Evolutionary conservation across 2,329 filamentous ascomycete genomes (phyloP).

Genomic region (Pseudocercospora vitis): DNA sequence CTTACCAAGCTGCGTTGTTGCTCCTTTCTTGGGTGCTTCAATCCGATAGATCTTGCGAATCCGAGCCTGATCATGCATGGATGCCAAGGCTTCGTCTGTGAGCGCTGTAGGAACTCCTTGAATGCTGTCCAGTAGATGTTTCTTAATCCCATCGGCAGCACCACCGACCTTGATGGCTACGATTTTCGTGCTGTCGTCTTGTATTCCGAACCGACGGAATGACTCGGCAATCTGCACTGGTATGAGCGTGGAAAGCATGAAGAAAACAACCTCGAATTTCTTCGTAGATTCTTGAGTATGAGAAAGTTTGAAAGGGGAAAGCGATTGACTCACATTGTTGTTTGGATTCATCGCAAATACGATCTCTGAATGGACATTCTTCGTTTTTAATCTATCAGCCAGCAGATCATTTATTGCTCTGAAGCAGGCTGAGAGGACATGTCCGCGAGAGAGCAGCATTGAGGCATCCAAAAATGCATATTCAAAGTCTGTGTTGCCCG

Average conservation of each 20-base stretch:
- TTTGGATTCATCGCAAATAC: conserved; percentile 77
- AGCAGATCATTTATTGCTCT: conserved; percentile 69
- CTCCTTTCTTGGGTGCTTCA: conserved; percentile 51
- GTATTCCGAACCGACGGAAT: conserved; percentile 84
- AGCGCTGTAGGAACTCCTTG: conserved; percentile 61
- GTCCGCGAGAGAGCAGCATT: conserved; percentile 68
- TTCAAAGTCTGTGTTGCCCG: conserved; percentile 80
- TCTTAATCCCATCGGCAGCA: conserved; percentile 42
- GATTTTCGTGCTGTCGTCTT: conserved; percentile 67
- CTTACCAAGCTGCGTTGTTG: conserved; percentile 19
- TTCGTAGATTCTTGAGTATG: no score
- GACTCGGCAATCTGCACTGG: conserved; percentile 77
- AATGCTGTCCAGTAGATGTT: conserved; percentile 63
- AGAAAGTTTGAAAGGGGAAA: no score
- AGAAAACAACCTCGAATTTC: no score
- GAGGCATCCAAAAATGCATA: conserved; percentile 91
- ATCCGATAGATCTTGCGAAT: conserved; percentile 88
- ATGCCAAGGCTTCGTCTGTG: conserved; percentile 61
- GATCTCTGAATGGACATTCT: conserved; percentile 86
- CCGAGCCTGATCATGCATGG: conserved; percentile 63
- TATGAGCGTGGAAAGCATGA: conserved; percentile 10
- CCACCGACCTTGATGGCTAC: conserved; percentile 76
- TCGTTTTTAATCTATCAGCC: conserved; percentile 66
- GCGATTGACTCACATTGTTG: conserved; percentile 85
- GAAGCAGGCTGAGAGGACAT: conserved; percentile 74